Evolutionary conservation across 164 flowering plant species (phyloP), one percentile per base, ranked within the genome.

Genomic region (Vitis amurensis): DNA sequence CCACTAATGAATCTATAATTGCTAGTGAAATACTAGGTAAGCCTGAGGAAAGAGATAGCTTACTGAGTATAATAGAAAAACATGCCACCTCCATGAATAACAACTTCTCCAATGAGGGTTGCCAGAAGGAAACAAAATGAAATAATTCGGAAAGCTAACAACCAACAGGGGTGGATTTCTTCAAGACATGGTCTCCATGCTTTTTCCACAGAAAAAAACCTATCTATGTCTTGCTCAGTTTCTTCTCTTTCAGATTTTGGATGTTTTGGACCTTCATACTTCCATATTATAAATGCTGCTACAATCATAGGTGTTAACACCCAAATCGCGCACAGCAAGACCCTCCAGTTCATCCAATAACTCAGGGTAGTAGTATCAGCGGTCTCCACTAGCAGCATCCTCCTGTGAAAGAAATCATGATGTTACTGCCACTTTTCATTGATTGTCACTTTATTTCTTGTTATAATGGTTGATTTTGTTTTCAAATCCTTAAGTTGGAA

Each of bases 291-390:
- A n/a, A 27, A 65, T 27, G 47, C 47, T 29, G 69, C 74, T 9
- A 70, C 11, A 57, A 64, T 29, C 48, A 69, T 52, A 2, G 63
- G 30, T 14, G 49, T 15, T 69, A 59, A 59, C 12, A 72, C 30
- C 64, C 55, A 61, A 51, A 47, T 59, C 0, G 66, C 62, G 74
- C 79, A 79, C 9, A 74, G 52, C 31, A 77, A 72, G 23, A 77
- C 67, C 65, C 80, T 74, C 85, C 81, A 82, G 64, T 79, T 74
- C 60, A 77, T 61, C 85, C 85, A 79, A 53, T 82, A 82, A 56
- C 75, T 59, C 68, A 50, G 64, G 59, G 61, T 53, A 47, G 55
- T 66, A 47, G 64, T 50, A 58, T 50, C 64, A 72, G 63, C 27
- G 48, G 65, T 47, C 68, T 51, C 63, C 49, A 55, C 62, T 2